Evolutionary conservation across 108 stramenopile genomes (phyloP).

Genomic region (Mediolabrus comicus): DNA sequence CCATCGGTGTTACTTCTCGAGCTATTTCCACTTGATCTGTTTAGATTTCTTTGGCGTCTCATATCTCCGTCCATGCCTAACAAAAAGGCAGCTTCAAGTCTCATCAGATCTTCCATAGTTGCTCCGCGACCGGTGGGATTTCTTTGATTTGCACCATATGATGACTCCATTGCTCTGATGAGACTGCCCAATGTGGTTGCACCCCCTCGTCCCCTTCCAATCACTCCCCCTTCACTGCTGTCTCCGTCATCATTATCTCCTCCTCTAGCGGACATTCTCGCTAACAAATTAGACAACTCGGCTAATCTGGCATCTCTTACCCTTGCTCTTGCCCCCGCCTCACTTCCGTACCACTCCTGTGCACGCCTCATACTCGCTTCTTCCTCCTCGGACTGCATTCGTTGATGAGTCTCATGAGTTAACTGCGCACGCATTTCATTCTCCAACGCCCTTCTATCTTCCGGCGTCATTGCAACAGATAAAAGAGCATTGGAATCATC

Average conservation of each 20-base stretch:
- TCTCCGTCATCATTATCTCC: neutral
- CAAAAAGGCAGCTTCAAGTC: constrained; percentile 73
- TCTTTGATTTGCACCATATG: constrained; percentile 47
- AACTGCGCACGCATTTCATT: constrained; percentile 73
- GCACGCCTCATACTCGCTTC: constrained; percentile 65
- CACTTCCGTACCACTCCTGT: constrained; percentile 48
- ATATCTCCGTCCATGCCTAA: constrained; percentile 49
- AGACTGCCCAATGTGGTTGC: constrained; percentile 4
- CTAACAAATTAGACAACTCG: constrained; percentile 28
- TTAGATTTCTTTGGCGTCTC: neutral
- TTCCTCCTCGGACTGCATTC: constrained; percentile 65
- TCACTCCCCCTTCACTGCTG: neutral
- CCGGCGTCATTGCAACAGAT: constrained; percentile 66
- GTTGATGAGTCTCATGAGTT: constrained; percentile 60
- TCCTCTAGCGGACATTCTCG: constrained; percentile 7
- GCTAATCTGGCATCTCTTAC: constrained; percentile 33
- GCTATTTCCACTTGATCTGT: neutral
- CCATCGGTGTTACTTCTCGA: neutral
- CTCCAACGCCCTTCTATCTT: constrained; percentile 68
- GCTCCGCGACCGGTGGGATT: constrained; percentile 38
- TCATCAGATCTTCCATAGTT: constrained; percentile 66
- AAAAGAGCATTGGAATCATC: constrained; percentile 23
- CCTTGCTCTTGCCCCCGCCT: constrained; percentile 12
- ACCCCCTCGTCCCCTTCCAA: neutral
- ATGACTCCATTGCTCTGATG: constrained; percentile 41